Conservation (phyloP, 495 filamentous ascomycete species). For the Aspergillus coremiiformis region DNA sequence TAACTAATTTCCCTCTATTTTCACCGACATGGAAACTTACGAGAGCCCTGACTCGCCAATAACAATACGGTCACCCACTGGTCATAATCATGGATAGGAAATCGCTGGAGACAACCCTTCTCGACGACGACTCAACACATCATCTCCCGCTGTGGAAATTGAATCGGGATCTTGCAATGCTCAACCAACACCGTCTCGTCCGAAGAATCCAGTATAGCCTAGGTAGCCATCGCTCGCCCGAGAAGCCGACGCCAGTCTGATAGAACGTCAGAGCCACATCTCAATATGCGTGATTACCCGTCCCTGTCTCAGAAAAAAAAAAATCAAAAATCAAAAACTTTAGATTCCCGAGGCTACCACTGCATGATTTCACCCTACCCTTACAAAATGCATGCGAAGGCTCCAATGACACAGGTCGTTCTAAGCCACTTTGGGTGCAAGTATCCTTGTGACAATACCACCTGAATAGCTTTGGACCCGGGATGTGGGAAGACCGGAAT, state of each 20-base stretch:
- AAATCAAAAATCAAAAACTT: background rate
- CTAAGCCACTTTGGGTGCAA: no score
- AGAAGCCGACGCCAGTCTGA: no score
- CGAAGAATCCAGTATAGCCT: background rate
- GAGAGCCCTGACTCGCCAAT: background rate
- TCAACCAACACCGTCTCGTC: background rate
- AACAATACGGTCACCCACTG: background rate
- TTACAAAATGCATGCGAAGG: background rate
- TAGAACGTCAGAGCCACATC: no score
- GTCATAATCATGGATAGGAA: background rate
- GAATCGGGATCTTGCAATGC: background rate
- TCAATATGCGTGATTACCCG: background rate
- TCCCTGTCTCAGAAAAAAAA: background rate
- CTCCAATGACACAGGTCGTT: no score
- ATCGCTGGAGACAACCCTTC: background rate
- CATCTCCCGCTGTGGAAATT: no score
- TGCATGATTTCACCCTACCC: background rate
- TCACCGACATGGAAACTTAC: background rate
- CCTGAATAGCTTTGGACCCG: no score
- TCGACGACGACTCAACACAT: no score
- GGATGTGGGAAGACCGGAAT: no score
- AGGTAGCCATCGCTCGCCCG: background rate
- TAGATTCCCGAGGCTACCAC: background rate
- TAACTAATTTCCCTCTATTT: background rate
- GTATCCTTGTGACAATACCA: no score